Evolutionary conservation across 2,329 filamentous ascomycete species (phyloP), one percentile per base, ranked within the genome.

Genomic region (Calonectria crousiana): DNA sequence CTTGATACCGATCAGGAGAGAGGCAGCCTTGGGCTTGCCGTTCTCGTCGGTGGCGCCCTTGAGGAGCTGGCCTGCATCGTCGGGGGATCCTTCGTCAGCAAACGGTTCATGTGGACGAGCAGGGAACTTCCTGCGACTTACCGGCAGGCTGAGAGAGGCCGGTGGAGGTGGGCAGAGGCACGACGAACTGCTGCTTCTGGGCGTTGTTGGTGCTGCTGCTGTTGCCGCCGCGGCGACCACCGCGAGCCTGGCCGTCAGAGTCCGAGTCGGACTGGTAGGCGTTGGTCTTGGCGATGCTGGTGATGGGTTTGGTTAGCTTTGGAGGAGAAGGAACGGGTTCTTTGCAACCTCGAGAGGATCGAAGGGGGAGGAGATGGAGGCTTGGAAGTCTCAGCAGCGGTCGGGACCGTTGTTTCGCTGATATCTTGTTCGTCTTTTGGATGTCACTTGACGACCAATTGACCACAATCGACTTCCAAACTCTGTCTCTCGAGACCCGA

Each of bases 1-100:
- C 86, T 92, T 92, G 85, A 92, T 92, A 71, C 90, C 90, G 47
- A 92, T 86, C 78, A 92, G 86, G 53, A 92, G 85, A 2, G 89
- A 90, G 6, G 91, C 89, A 51, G 88, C 83, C 83, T 91, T 92
- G 73, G 89, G 85, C 78, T 90, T 89, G 74, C 91, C 90, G 69
- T 91, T 84, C 36, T 90, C 88, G 74, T 91, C 89, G 38, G 88
- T 87, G 18, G 90, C 87, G 14, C 90, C 90, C 82, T 88, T 89
- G 75, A 92, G 87, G 41, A 92, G 87, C 77, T 88, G 85, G 69
- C 89, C 89, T 90, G 67, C 14, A 51, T 28, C 8, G 2, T 8
- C 2, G 34, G 38, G 14, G 23, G 14, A 41, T 20, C 41, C 32
- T 66, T 58, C 52, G 69, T 80, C 20, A 76, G 73, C 20, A 60